Evolutionary conservation across 805 yeast species (phyloP).

Genomic region (Phaffomyces thermotolerans): DNA sequence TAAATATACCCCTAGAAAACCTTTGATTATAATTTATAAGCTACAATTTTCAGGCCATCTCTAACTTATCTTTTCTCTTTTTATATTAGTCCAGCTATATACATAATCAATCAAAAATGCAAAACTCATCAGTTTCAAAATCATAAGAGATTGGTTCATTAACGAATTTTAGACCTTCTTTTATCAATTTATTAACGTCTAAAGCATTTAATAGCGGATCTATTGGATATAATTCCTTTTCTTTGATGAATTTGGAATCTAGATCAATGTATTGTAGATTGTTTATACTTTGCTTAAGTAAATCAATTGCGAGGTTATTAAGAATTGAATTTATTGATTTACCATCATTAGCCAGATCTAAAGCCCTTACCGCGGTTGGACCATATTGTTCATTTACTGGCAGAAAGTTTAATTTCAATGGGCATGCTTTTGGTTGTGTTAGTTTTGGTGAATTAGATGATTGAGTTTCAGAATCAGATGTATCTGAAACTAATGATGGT

Average conservation of each 20-base stretch:
- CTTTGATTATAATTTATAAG: no score
- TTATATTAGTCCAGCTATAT: neutral
- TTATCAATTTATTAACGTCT: slow-evolving; percentile 1
- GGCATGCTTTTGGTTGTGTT: neutral
- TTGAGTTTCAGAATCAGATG: slow-evolving; percentile 1
- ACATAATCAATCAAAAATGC: slow-evolving; percentile 3
- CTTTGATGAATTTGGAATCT: slow-evolving; percentile 8
- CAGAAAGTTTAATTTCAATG: neutral
- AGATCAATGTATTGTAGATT: slow-evolving; percentile 16
- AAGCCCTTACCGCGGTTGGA: slow-evolving; percentile 13
- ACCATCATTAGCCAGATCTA: slow-evolving; percentile 18
- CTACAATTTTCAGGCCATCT: no score
- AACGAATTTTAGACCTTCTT: slow-evolving; percentile 6
- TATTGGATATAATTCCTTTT: no score
- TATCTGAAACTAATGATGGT: slow-evolving; percentile 8
- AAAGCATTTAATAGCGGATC: neutral
- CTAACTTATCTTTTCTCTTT: no score
- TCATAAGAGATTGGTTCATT: slow-evolving; percentile 1
- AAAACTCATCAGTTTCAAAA: slow-evolving; percentile 10
- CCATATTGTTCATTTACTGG: neutral
- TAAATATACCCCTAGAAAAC: no score
- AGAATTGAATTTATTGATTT: slow-evolving; percentile 19
- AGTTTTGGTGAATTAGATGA: neutral
- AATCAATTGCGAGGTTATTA: slow-evolving; percentile 16
- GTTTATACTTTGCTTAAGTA: slow-evolving; percentile 17